These are phyloP conservation scores for Heliamphora pulchella DNA, from an alignment of 179 eudicot species.

Conservation along the genomic window DNA sequence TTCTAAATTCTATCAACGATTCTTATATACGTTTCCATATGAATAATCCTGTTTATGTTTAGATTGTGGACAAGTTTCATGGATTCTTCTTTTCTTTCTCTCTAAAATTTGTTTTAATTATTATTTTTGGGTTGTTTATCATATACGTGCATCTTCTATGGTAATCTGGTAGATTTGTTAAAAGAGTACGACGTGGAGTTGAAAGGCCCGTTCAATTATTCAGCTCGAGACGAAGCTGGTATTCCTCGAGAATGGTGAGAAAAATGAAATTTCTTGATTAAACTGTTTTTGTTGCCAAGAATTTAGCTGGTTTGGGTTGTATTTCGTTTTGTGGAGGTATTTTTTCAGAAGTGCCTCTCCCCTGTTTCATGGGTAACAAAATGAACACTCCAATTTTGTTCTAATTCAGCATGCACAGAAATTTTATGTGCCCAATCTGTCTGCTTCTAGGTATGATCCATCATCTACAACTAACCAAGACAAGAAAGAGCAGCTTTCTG, in stretches of 20 bases:
- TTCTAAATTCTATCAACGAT: background rate
- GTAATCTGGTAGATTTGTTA: constrained; percentile 45
- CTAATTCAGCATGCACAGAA: background rate
- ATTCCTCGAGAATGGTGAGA: constrained; percentile 83
- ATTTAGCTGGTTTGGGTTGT: background rate
- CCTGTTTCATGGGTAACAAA: background rate
- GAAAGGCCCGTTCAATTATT: constrained; percentile 80
- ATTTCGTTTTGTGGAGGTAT: too few relatives aligned
- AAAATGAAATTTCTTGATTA: background rate
- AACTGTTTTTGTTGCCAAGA: background rate
- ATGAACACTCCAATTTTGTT: background rate
- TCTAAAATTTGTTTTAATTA: background rate
- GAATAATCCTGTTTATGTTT: background rate
- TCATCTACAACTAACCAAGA: constrained; percentile 25
- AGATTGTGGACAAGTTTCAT: background rate
- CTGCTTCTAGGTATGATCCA: constrained; percentile 59
- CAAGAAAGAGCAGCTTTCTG: constrained; percentile 44
- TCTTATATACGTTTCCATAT: background rate
- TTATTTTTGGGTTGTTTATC: background rate
- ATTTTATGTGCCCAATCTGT: constrained; percentile 6
- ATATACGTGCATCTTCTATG: background rate
- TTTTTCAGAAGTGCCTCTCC: background rate
- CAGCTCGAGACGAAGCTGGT: constrained; percentile 86
- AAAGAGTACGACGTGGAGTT: constrained; percentile 67
- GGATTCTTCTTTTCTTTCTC: background rate